Evolutionary conservation across 495 filamentous ascomycete genomes (phyloP), one percentile per base, ranked within the genome.

Genomic region (Talaromyces trachyspermus): DNA sequence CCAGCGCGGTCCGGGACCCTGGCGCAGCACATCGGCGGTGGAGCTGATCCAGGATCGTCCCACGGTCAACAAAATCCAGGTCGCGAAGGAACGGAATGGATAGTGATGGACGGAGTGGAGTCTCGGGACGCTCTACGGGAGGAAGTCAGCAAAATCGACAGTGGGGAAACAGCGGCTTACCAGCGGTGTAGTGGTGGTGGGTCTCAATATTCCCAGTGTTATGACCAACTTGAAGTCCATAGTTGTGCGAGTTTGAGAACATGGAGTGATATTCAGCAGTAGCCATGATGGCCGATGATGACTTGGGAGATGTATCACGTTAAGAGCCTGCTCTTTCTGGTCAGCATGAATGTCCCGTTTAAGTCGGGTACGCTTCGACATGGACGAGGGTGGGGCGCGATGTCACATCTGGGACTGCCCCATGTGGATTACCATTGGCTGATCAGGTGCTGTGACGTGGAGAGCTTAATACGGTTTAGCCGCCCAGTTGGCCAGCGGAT

Each of bases 1-100:
- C 54, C 17, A 64, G 52, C 7, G 48, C 58, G 17, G 57, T 50
- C 33, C 54, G 39, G 1, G 59, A 58, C 19, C 43, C 60, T 32
- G 50, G 53, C 27, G 52, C 26, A 1, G 58, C 49, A 36, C 41
- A 48, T 57, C 55, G 59, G 14, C 52, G 10, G n/a, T 56, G 26
- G 5, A 69, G 52, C 32, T 57, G 45, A 50, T 58, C 20, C 30
- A 69, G 45, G 0, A 64, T 38, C 12, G 11, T 48, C 24, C 38
- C 51, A 30, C 57, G 60, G 36, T 53, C 56, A 26, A 71, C 54
- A 50, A 69, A 71, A 32, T 66, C 58, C 27, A 36, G 54, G 40
- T 71, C 61, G 17, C 53, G 57, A 8, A 30, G 27, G 48, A 68
- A 66, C 9, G 61, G 66, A 11, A 68, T 48, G 2, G 43, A 61